These are phyloP conservation scores for Bremia lactucae DNA, from an alignment of 352 stramenopile species.

Conservation along the genomic window DNA sequence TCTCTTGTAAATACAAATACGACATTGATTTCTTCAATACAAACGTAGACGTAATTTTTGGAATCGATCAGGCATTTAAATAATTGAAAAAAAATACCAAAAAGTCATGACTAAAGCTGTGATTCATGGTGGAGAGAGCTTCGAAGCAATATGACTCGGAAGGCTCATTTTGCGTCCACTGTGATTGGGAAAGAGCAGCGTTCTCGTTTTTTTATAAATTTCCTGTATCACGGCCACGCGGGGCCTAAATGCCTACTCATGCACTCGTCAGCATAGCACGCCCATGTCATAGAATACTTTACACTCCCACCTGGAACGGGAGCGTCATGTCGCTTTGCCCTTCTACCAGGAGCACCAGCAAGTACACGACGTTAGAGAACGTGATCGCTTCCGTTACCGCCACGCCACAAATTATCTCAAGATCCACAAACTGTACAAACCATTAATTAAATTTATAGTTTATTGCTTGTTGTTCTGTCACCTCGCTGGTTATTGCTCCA, in stretches of 20 bases:
- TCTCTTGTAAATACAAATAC: slow-evolving; percentile 74
- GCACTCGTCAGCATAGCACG: background rate
- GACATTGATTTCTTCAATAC: background rate
- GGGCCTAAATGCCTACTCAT: slow-evolving; percentile 48
- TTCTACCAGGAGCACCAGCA: slow-evolving; percentile 67
- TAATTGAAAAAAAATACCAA: background rate
- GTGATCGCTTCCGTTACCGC: slow-evolving; percentile 77
- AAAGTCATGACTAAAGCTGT: background rate
- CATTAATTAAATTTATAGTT: too few species aligned
- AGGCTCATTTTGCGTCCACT: slow-evolving; percentile 33
- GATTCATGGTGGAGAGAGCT: slow-evolving; percentile 2
- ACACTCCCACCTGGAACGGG: slow-evolving; percentile 50
- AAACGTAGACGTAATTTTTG: too few species aligned
- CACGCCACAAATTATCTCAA: slow-evolving; percentile 44
- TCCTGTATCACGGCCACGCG: slow-evolving; percentile 57
- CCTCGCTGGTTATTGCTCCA: slow-evolving; percentile 19
- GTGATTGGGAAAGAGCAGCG: slow-evolving; percentile 42
- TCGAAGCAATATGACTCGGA: slow-evolving; percentile 13
- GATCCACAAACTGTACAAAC: slow-evolving; percentile 22
- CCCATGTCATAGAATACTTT: background rate
- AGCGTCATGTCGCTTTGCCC: slow-evolving; percentile 56
- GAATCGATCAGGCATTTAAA: too few species aligned
- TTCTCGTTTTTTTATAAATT: slow-evolving; percentile 49
- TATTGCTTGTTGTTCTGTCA: background rate
- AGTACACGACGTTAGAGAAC: slow-evolving; percentile 74